Conservation (phyloP, 2,329 filamentous ascomycete species). For the Ophiocordyceps camponoti-floridani region DNA sequence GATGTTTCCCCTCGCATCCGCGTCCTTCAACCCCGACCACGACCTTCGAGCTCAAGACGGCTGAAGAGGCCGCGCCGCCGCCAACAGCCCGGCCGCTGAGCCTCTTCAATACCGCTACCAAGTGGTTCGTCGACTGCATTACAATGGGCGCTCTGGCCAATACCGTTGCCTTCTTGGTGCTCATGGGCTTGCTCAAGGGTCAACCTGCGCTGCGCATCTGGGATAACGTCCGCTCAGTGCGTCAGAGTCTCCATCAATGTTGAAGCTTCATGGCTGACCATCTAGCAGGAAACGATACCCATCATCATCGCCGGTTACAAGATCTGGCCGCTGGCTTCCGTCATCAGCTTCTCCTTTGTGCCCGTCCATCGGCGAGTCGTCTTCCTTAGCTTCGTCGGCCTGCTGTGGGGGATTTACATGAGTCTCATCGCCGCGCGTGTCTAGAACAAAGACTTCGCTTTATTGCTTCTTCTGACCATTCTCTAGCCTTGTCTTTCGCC, state of each 20-base stretch:
- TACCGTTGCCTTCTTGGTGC: slow-evolving; percentile 24
- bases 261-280: not conserved
- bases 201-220: slow-evolving; percentile 17
- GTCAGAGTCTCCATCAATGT: slow-evolving; percentile 1
- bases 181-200: slow-evolving; percentile 27
- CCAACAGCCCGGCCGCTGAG: slow-evolving; percentile 13
- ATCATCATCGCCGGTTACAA: slow-evolving; percentile 31
- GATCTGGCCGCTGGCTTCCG: slow-evolving; percentile 32
- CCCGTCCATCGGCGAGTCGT: slow-evolving; percentile 30
- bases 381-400: slow-evolving; percentile 28
- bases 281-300: slow-evolving; percentile 23
- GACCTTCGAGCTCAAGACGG: slow-evolving; percentile 12
- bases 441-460: too few species aligned
- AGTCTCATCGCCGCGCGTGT: slow-evolving; percentile 23
- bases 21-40: not conserved
- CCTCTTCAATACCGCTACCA: slow-evolving; percentile 22
- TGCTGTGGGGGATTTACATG: slow-evolving; percentile 34
- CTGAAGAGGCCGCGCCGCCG: slow-evolving; percentile 5
- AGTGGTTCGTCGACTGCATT: slow-evolving; percentile 34
- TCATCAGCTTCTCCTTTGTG: slow-evolving; percentile 30
- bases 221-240: slow-evolving; percentile 18
- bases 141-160: slow-evolving; percentile 27
- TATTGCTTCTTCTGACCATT: too few species aligned
- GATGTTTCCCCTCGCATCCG: slow-evolving; percentile 28
- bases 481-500: too few species aligned